Percentiles rank a stretch among this genome's conserved stretches.
Conservation (phyloP, 805 yeast species). For the Sugiyamaella lignohabitans region DNA sequence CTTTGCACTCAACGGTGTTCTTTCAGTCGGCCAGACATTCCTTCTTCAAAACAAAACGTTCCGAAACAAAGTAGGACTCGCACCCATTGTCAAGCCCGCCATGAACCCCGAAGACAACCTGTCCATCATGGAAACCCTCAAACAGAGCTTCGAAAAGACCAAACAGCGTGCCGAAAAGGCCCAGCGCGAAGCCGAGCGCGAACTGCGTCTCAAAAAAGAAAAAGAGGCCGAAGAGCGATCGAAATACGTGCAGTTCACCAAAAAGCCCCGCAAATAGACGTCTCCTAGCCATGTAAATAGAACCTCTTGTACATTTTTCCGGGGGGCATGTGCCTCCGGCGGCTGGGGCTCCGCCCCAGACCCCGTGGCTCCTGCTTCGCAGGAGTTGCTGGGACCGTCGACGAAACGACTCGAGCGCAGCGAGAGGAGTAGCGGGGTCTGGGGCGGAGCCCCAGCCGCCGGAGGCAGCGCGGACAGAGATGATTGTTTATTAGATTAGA, state of each 20-base stretch:
- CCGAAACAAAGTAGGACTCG: slow-evolving; percentile 51
- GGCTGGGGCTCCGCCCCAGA: not conserved
- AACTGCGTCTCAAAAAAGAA: slow-evolving; percentile 19
- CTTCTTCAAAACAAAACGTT: slow-evolving; percentile 53
- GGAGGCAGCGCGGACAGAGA: not conserved
- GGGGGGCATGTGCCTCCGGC: not conserved
- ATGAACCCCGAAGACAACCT: slow-evolving; percentile 25
- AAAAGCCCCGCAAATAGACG: slow-evolving; percentile 5
- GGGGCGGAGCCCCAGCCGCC: not conserved
- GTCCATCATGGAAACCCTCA: slow-evolving; percentile 24
- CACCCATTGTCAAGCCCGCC: slow-evolving; percentile 55
- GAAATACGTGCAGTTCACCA: slow-evolving; percentile 11
- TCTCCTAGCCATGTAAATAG: not conserved
- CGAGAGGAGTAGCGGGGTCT: not conserved
- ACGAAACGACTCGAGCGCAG: too few relatives aligned
- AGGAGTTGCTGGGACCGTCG: not conserved
- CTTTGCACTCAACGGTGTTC: slow-evolving; percentile 72
- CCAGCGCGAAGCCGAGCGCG: slow-evolving; percentile 26
- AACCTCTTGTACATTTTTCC: not conserved
- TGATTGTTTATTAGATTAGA: not conserved
- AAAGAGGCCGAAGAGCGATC: slow-evolving; percentile 14
- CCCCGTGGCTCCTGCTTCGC: not conserved
- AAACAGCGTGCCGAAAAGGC: slow-evolving; percentile 32
- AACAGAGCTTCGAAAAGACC: slow-evolving; percentile 25
- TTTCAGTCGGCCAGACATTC: slow-evolving; percentile 66